Percentiles rank a stretch among this genome's conserved stretches.
phyloP scores from a whole-genome alignment of 768 basidiomycete genomes.

The Trametes maxima region DNA sequence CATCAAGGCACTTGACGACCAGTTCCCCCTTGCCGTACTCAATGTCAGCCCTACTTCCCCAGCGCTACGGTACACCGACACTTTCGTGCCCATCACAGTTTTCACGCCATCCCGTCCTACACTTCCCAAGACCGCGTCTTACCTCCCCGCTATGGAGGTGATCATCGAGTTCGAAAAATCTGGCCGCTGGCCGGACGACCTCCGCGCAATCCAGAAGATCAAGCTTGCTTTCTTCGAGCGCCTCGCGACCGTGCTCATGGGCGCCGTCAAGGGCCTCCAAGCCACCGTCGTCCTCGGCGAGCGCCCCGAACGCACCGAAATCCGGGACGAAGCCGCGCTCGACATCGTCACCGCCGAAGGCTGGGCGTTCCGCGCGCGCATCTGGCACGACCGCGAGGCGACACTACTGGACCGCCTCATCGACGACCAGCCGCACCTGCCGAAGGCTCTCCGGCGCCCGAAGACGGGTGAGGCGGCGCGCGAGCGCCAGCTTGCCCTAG shows the following conservation, averaged over 20 bases:
- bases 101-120: constrained; percentile 51
- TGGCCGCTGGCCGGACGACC: constrained; percentile 92
- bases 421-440: constrained; percentile 42
- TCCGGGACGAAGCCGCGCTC: constrained; percentile 69
- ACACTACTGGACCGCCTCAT: constrained; percentile 74
- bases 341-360: constrained; percentile 82
- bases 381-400: constrained; percentile 88
- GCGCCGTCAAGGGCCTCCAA: constrained; percentile 48
- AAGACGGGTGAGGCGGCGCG: constrained; percentile 34
- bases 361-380: constrained; percentile 82
- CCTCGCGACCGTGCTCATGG: constrained; percentile 68
- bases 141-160: constrained; percentile 69
- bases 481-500: constrained; percentile 57
- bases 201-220: constrained; percentile 89
- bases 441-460: constrained; percentile 27
- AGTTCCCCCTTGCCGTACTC: constrained; percentile 76
- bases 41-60: constrained; percentile 76
- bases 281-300: constrained; percentile 64
- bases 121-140: constrained; percentile 62
- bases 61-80: constrained; percentile 79
- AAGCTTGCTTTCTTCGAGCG: constrained; percentile 92
- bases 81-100: constrained; percentile 79
- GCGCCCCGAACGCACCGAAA: constrained; percentile 48
- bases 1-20: constrained; percentile 71
- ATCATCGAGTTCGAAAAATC: constrained; percentile 92